phyloP scores from a whole-genome alignment of 2,329 filamentous ascomycete species.

The Zymoseptoria crescenta region DNA sequence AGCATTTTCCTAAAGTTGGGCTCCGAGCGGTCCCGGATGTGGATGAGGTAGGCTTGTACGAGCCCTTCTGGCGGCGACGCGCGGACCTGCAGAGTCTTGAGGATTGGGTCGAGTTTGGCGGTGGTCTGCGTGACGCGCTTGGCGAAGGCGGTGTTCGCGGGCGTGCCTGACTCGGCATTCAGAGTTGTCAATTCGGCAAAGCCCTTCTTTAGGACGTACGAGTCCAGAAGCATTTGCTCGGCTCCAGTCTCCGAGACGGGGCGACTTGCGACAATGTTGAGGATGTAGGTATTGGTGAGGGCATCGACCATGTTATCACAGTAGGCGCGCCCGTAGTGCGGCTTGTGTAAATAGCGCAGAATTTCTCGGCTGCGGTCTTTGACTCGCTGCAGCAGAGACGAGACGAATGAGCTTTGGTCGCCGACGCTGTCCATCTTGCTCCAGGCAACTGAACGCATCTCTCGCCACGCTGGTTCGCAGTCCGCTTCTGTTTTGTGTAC shows the following conservation, averaged over 20 bases:
- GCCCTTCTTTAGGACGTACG: slow-evolving; percentile 78
- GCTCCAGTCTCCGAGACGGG: slow-evolving; percentile 91
- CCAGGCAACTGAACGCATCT: slow-evolving; percentile 97
- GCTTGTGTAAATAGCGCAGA: slow-evolving; percentile 71
- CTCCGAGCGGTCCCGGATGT: slow-evolving; percentile 89
- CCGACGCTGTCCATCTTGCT: slow-evolving; percentile 85
- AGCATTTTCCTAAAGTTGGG: slow-evolving; percentile 94
- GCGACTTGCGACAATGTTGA: slow-evolving; percentile 77
- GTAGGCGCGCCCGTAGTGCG: slow-evolving; percentile 88
- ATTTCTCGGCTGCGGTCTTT: slow-evolving; percentile 68
- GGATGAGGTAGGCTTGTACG: slow-evolving; percentile 94
- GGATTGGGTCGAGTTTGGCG: slow-evolving; percentile 78
- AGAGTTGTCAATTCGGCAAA: slow-evolving; percentile 63
- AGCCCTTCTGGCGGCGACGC: slow-evolving; percentile 85
- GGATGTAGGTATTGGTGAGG: slow-evolving; percentile 69
- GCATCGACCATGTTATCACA: slow-evolving; percentile 93
- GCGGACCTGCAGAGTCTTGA: slow-evolving; percentile 94
- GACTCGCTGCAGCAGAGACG: slow-evolving; percentile 66
- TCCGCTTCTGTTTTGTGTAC: slow-evolving; percentile 76
- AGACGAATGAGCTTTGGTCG: slow-evolving; percentile 88
- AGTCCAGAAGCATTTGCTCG: slow-evolving; percentile 96
- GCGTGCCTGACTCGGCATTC: slow-evolving; percentile 47
- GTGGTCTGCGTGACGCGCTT: slow-evolving; percentile 81
- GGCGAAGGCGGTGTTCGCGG: slow-evolving; percentile 57
- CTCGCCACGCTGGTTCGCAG: slow-evolving; percentile 82